These are phyloP conservation scores for Obba rivulosa DNA, from an alignment of 768 basidiomycete species.

Conservation along the genomic window DNA sequence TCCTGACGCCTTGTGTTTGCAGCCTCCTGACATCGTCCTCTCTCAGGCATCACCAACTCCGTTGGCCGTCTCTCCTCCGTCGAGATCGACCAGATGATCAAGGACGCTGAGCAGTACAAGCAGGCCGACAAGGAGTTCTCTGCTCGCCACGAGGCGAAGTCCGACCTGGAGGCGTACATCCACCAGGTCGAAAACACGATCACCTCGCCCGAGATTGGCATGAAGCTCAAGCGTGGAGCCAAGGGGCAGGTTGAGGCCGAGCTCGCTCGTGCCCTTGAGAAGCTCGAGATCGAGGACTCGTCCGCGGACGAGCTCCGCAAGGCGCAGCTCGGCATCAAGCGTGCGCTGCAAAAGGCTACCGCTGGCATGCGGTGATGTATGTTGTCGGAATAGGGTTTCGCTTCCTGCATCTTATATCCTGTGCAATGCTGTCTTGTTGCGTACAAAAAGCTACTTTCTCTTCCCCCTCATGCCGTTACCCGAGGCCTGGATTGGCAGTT, in stretches of 20 bases:
- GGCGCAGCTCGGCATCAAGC: slow-evolving; percentile 91
- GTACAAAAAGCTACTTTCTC: slow-evolving; percentile 4
- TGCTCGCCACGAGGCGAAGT: slow-evolving; percentile 95
- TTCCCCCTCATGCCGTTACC: not conserved
- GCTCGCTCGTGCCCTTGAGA: slow-evolving; percentile 96
- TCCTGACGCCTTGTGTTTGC: slow-evolving; percentile 4
- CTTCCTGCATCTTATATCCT: slow-evolving; percentile 1
- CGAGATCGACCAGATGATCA: slow-evolving; percentile 99
- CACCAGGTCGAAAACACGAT: slow-evolving; percentile 96
- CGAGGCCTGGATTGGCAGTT: not conserved
- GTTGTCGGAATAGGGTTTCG: not conserved
- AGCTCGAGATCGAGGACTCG: slow-evolving; percentile 96
- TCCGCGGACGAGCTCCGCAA: slow-evolving; percentile 93
- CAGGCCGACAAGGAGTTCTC: slow-evolving; percentile 97
- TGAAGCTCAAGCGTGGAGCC: slow-evolving; percentile 98
- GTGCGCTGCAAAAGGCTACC: slow-evolving; percentile 96
- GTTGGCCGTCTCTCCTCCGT: slow-evolving; percentile 96
- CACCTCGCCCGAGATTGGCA: slow-evolving; percentile 92
- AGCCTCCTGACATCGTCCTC: slow-evolving; percentile 8
- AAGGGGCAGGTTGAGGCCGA: slow-evolving; percentile 94
- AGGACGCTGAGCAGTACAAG: slow-evolving; percentile 98
- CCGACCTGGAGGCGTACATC: slow-evolving; percentile 96
- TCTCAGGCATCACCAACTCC: slow-evolving; percentile 90
- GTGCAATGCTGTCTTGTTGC: slow-evolving; percentile 2
- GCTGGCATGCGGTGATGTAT: slow-evolving; percentile 71